phyloP scores from a whole-genome alignment of 2,329 filamentous ascomycete genomes.

The Diplocarpon mali region DNA sequence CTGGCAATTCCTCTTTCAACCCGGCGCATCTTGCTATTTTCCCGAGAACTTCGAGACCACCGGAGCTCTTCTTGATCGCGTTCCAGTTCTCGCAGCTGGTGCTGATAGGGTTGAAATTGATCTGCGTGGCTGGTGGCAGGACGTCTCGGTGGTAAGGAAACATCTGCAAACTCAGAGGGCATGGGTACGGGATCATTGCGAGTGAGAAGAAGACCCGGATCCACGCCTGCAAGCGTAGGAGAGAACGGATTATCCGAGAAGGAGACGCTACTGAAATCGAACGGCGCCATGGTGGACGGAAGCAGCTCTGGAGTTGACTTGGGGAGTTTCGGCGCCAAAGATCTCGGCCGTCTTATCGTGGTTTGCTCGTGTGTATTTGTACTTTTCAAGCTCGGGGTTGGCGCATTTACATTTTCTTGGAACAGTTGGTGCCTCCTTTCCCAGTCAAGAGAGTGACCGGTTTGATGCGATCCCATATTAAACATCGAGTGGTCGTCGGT shows the following conservation, averaged over 20 bases:
- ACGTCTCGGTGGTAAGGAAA: conserved; percentile 18
- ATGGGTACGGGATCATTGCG: conserved; percentile 24
- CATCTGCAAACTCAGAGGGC: conserved; percentile 19
- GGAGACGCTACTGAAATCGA: conserved; percentile 31
- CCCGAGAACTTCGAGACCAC: conserved; percentile 19
- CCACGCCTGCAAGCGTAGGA: conserved; percentile 38
- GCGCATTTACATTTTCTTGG: conserved; percentile 32
- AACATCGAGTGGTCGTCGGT: conserved; percentile 28
- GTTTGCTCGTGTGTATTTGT: conserved; percentile 24
- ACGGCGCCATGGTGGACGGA: conserved; percentile 34
- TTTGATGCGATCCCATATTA: conserved; percentile 30
- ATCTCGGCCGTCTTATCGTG: conserved; percentile 33
- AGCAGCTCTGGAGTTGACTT: conserved; percentile 11
- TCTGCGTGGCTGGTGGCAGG: conserved; percentile 22
- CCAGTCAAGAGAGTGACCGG: conserved; percentile 47
- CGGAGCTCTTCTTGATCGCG: conserved; percentile 25
- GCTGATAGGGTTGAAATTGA: conserved; percentile 23
- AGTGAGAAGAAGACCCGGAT: conserved; percentile 49
- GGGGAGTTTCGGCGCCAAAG: conserved; percentile 34
- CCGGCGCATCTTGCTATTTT: conserved; percentile 14
- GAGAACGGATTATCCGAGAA: conserved; percentile 40
- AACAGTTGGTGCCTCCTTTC: conserved; percentile 43
- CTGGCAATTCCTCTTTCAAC: conserved; percentile 22
- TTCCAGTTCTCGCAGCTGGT: conserved; percentile 24
- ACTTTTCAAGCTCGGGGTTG: conserved; percentile 3